Evolutionary conservation across 306 rosid genomes (phyloP).

Genomic region (Spatholobus suberectus): DNA sequence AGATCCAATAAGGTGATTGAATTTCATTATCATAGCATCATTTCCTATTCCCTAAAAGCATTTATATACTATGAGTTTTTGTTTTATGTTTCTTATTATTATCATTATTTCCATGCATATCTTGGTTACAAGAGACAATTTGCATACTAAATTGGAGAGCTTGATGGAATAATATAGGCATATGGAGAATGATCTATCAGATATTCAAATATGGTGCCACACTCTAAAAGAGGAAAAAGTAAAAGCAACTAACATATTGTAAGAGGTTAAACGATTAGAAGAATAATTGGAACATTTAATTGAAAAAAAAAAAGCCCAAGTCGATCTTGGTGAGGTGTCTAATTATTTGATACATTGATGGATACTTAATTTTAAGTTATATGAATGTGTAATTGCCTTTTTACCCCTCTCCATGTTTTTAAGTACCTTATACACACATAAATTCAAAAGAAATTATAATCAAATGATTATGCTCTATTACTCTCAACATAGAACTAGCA

Average conservation of each 20-base stretch:
- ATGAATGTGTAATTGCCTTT: background rate
- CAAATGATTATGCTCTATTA: constrained; percentile 5
- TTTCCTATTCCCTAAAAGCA: constrained; percentile 15
- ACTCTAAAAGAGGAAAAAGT: constrained; percentile 71
- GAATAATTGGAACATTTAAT: constrained; percentile 74
- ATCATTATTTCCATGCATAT: constrained; percentile 2
- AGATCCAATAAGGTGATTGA: background rate
- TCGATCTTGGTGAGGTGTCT: constrained; percentile 77
- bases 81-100: constrained; percentile 13
- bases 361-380: background rate
- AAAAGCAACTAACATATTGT: constrained; percentile 58
- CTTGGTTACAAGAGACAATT: constrained; percentile 64
- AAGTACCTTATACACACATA: background rate
- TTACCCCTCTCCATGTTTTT: background rate
- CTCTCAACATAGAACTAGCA: background rate
- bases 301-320: constrained; percentile 64
- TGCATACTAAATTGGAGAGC: constrained; percentile 58
- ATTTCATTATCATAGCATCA: constrained; percentile 9
- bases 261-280: constrained; percentile 62
- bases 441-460: background rate
- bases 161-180: constrained; percentile 63
- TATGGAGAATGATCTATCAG: constrained; percentile 63
- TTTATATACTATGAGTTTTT: constrained; percentile 16
- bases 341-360: constrained; percentile 42
- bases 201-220: constrained; percentile 61